These are phyloP conservation scores for Neocallimastix lanati DNA, from an alignment of 192 early-diverging fungal species.

Conservation along the genomic window DNA sequence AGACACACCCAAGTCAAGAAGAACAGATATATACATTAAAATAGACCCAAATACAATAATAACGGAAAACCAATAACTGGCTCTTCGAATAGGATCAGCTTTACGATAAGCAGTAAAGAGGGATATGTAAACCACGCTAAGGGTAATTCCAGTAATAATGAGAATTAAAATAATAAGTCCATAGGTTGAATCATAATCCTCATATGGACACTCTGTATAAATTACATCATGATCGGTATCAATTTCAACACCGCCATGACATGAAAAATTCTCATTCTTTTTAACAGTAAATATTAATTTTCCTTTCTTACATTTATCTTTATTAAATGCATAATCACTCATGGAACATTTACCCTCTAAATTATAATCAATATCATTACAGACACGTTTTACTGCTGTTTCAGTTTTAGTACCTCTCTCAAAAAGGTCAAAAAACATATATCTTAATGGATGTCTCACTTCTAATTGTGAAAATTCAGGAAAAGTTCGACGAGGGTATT, in stretches of 20 bases:
- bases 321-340: neutral
- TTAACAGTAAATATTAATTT: neutral
- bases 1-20: neutral
- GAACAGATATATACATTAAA: neutral
- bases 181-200: neutral
- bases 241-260: neutral
- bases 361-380: neutral
- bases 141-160: neutral
- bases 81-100: neutral
- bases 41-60: neutral
- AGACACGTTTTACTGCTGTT: neutral
- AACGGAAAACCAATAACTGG: neutral
- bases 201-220: neutral
- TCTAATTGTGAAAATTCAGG: neutral
- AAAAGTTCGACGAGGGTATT: neutral
- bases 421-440: neutral
- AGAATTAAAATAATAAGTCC: neutral
- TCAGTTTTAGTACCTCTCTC: neutral
- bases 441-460: neutral
- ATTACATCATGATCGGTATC: neutral
- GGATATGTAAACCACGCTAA: neutral
- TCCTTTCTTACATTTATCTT: neutral
- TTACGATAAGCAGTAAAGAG: neutral
- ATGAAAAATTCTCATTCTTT: neutral
- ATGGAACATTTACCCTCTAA: neutral